Evolutionary conservation across 768 basidiomycete species (phyloP), one percentile per base, ranked within the genome.

Genomic region (Boletus coccyginus): DNA sequence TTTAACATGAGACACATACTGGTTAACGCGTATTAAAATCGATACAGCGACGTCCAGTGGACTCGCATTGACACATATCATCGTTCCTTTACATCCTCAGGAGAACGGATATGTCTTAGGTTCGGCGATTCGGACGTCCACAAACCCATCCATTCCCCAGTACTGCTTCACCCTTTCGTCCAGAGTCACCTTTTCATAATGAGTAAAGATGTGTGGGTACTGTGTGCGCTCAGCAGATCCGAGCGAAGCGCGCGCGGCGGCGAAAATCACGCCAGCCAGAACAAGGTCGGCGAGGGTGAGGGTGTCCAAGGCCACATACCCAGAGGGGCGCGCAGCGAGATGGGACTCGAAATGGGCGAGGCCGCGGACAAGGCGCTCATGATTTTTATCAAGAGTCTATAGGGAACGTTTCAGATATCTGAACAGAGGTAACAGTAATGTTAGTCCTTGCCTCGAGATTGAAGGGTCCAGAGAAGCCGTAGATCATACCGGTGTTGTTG

Each of bases 251-350:
- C 14, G 17, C 14, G 53, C 42, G 6, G 58, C 55, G 33, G 36
- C 24, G 17, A 24, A 51, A 6, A 56, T 52, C 7, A 46, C 36
- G n/a, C 63, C 40, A 21, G 49, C 58, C 10, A 68, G 14, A 29
- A 67, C 21, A 27, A 68, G 47, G 29, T 67, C 65, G 0, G 65
- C 65, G 8, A 68, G 35, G 1, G 60, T 65, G 14, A 61, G 27
- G 2, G 46, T 52, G 41, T 59, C 60, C 41, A 46, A 19, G 0
- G 57, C 60, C 14, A 67, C 50, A 29, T 61, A 61, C 11, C 54
- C 52, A n/a, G 58, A 60, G 1, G 59, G 12, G 17, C 42, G 35
- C 3, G 32, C n/a, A 10, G 53, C 52, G 21, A 68, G 57, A 7
- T 57, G 41, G 0, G 57, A 50, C 31, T 68, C 68, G 40, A 70